Conservation (phyloP, 2,329 filamentous ascomycete species). For the Ophiosphaerella korrae region DNA sequence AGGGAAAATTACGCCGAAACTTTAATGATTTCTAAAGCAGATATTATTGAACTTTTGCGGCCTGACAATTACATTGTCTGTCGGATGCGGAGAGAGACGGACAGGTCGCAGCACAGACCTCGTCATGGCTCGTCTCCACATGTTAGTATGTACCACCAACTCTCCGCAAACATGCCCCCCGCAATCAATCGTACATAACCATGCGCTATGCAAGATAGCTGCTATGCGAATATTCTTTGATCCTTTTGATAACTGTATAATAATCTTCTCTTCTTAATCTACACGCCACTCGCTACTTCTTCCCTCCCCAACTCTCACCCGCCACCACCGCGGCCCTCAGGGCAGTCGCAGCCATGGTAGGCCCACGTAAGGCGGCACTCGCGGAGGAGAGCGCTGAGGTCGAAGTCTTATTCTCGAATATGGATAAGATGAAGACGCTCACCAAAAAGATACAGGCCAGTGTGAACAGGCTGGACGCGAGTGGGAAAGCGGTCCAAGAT, state of each 20-base stretch:
- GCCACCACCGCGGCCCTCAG: slow-evolving; percentile 3
- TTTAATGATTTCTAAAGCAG: neutral
- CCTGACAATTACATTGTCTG: too few species aligned
- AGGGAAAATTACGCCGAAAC: neutral
- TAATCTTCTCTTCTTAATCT: neutral
- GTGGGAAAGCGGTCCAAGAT: slow-evolving; percentile 87
- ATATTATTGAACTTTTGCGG: too few species aligned
- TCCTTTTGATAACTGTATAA: neutral
- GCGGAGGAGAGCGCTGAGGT: slow-evolving; percentile 72
- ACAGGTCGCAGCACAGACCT: slow-evolving; percentile 10
- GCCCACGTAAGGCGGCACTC: slow-evolving; percentile 60
- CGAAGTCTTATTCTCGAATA: slow-evolving; percentile 68
- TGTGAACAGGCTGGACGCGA: slow-evolving; percentile 80
- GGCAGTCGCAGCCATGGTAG: slow-evolving; percentile 54
- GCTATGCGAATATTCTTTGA: neutral
- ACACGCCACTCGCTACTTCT: neutral
- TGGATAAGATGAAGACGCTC: slow-evolving; percentile 90
- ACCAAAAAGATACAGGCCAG: slow-evolving; percentile 96
- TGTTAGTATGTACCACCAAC: slow-evolving; percentile 18
- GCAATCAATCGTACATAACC: slow-evolving; percentile 3
- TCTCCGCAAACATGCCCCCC: slow-evolving; percentile 36
- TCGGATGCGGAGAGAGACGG: slow-evolving; percentile 7
- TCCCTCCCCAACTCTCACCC: neutral
- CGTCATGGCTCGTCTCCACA: slow-evolving; percentile 25
- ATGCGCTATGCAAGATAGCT: neutral